These are phyloP conservation scores for Aspergillus sp. DNA, from an alignment of 2,329 filamentous ascomycete genomes.

Conservation along the genomic window DNA sequence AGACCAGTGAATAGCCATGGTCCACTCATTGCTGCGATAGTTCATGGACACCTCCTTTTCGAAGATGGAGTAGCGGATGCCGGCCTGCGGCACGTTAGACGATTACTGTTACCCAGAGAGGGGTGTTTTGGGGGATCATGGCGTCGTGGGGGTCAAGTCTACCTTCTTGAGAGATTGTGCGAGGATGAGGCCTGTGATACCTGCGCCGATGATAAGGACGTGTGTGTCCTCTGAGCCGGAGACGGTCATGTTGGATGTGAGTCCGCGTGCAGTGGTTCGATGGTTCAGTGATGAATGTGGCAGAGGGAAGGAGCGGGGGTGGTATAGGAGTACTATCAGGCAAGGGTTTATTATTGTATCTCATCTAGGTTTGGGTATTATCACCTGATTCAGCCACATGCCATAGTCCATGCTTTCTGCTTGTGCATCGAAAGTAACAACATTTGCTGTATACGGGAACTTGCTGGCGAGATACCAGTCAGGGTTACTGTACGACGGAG, in stretches of 20 bases:
- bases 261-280: neutral
- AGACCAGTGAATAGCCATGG: constrained; percentile 15
- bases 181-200: constrained; percentile 11
- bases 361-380: too few relatives aligned
- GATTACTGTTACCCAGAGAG: too few relatives aligned
- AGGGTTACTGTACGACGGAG: too few relatives aligned
- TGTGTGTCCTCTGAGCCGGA: neutral
- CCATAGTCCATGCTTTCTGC: too few relatives aligned
- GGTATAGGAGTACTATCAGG: neutral
- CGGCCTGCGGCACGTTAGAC: neutral
- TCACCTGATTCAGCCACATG: too few relatives aligned
- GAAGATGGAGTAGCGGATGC: constrained; percentile 12
- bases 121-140: too few relatives aligned
- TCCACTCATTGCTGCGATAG: constrained; percentile 17
- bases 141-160: neutral
- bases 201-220: constrained; percentile 10
- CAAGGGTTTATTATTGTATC: neutral
- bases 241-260: neutral
- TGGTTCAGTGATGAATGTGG: neutral
- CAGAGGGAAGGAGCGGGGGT: neutral
- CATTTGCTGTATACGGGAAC: too few relatives aligned
- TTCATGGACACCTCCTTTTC: constrained; percentile 10
- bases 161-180: constrained; percentile 9
- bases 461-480: too few relatives aligned
- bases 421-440: too few relatives aligned